Evolutionary conservation across 140 eudicot genomes (phyloP).

Genomic region (Bidens hawaiensis): DNA sequence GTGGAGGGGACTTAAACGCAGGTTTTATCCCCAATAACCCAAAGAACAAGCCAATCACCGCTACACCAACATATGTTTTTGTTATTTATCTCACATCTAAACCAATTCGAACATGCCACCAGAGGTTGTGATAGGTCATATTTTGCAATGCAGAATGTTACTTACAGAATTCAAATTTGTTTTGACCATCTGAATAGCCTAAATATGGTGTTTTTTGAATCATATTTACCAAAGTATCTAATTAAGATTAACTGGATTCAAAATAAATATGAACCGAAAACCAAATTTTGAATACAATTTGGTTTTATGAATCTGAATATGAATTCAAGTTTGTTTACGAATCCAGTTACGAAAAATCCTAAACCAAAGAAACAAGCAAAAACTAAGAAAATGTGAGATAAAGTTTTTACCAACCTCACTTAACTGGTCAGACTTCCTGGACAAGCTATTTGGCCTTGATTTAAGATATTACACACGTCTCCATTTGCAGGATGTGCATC

Average conservation of each 20-base stretch:
- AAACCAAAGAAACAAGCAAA: not conserved
- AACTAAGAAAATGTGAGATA: not conserved
- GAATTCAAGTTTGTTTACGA: not conserved
- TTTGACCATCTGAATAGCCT: not conserved
- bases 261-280: not conserved
- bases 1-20: too few species aligned
- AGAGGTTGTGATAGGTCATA: not conserved
- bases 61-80: too few species aligned
- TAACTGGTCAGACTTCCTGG: not conserved
- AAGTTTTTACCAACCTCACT: not conserved
- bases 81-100: too few species aligned
- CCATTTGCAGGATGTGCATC: not conserved
- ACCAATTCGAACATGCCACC: too few species aligned
- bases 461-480: not conserved
- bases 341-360: not conserved
- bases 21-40: too few species aligned
- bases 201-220: too few species aligned
- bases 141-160: not conserved
- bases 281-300: too few species aligned
- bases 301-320: not conserved
- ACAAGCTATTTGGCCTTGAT: conserved; percentile 32
- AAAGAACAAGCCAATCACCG: too few species aligned
- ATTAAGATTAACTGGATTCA: not conserved
- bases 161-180: not conserved
- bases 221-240: too few species aligned